Base-by-base conservation (phyloP, 2,329 filamentous ascomycete genomes). In the Cadophora malorum region DNA sequence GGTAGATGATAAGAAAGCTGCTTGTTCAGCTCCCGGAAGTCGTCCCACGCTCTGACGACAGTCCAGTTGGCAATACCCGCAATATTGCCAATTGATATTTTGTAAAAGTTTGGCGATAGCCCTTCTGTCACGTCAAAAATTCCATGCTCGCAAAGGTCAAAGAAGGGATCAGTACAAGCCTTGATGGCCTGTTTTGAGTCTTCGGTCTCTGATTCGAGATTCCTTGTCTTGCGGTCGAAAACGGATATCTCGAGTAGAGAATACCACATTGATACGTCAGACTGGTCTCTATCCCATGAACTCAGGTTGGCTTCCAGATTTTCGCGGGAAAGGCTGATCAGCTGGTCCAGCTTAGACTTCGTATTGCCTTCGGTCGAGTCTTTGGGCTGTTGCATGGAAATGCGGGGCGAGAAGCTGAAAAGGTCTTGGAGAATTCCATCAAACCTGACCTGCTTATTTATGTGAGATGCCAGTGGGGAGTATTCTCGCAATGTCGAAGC, bases 201-300 rank as follows among this genome's bases (percentile, higher is more conserved):
- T 7, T 7, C 28, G 8, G 10, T 10, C 4, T 28, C 28, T 33
- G 28, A 19, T 33, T n/a, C 25, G 12, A 5, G 25, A 10, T n/a
- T 14, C 14, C 16, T 28, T 4, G 23, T 31, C 6, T n/a, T 31
- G 16, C 25, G 6, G 52, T 2, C 16, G 4, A 28, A 53, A 28
- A 28, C 23, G 16, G 23, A 28, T 14, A 56, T 21, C 31, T 56
- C 53, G 8, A 56, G 28, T 7, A 58, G 33, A 4, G 33, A 58
- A 38, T 58, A 58, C 55, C 55, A 58, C 4, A 58, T 23, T 38
- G 55, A 58, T n/a, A 31, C 12, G 49, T 55, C 50, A 4, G 35
- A 53, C 19, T 21, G 7, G 4, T 41, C 41, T 38, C 31, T 23
- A 23, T 38, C 47, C 19, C 47, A 16, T 14, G 12, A 16, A 16